Percentiles rank a stretch among this genome's conserved stretches.
These are phyloP conservation scores for Trifolium repens DNA, from an alignment of 306 rosid species.

Conservation along the genomic window DNA sequence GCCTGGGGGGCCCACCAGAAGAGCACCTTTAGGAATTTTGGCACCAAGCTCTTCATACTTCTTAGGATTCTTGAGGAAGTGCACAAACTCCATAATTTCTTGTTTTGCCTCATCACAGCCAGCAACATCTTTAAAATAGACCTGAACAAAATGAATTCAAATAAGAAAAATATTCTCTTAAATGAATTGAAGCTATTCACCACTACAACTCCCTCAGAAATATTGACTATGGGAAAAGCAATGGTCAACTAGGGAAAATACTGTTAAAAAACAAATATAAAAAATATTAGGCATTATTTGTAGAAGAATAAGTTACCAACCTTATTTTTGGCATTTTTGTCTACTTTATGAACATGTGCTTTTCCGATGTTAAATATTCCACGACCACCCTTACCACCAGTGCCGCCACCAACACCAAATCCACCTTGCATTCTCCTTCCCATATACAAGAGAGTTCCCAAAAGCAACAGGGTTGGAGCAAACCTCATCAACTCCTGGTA, in stretches of 20 bases:
- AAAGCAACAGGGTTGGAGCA: conserved; percentile 74
- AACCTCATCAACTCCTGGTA: conserved; percentile 71
- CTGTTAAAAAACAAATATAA: conserved; percentile 24
- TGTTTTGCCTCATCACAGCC: conserved; percentile 98
- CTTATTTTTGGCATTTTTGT: conserved; percentile 90
- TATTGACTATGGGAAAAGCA: not conserved
- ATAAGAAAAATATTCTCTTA: conserved; percentile 3
- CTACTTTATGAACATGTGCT: conserved; percentile 84
- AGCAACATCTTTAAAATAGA: conserved; percentile 91
- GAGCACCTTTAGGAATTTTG: conserved; percentile 96
- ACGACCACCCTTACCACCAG: conserved; percentile 72
- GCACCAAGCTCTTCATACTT: conserved; percentile 97
- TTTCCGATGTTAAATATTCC: conserved; percentile 96
- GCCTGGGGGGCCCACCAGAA: conserved; percentile 96
- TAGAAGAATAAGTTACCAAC: conserved; percentile 44
- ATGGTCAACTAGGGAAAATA: conserved; percentile 6
- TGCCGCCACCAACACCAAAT: conserved; percentile 75
- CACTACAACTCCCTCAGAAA: conserved; percentile 16
- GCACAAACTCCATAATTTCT: conserved; percentile 98
- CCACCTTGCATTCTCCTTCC: conserved; percentile 90
- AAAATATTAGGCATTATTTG: conserved; percentile 5
- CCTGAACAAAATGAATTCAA: conserved; percentile 49
- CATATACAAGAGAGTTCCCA: conserved; percentile 71
- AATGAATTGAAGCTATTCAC: conserved; percentile 9
- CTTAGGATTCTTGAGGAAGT: conserved; percentile 90